These are phyloP conservation scores for Auricularia sp. DNA, from an alignment of 768 basidiomycete genomes.

Conservation along the genomic window DNA sequence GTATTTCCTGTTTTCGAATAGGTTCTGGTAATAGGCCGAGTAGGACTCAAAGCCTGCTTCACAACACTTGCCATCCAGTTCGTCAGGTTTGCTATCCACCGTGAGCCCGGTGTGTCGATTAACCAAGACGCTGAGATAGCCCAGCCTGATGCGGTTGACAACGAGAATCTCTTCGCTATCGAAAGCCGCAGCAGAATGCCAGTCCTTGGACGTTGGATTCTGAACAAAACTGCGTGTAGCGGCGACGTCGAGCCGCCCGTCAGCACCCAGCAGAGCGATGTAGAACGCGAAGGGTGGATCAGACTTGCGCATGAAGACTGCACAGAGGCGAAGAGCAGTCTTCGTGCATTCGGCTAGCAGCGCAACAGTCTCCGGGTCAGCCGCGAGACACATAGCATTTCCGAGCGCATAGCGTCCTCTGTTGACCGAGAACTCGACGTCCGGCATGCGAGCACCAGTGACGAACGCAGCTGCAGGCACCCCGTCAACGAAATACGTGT, in stretches of 20 bases:
- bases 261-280: slow-evolving; percentile 51
- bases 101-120: neutral
- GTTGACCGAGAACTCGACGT: slow-evolving; percentile 28
- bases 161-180: neutral
- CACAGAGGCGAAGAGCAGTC: neutral
- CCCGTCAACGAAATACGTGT: slow-evolving; percentile 46
- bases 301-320: slow-evolving; percentile 14
- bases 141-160: neutral
- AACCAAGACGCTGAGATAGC: slow-evolving; percentile 1
- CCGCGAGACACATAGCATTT: neutral
- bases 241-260: slow-evolving; percentile 44
- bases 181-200: neutral
- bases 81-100: neutral
- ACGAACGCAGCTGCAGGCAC: slow-evolving; percentile 49
- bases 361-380: neutral
- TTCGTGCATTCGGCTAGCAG: neutral
- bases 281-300: slow-evolving; percentile 45
- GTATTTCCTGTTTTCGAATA: neutral
- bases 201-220: slow-evolving; percentile 1
- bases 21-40: neutral
- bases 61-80: neutral
- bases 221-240: slow-evolving; percentile 28
- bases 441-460: slow-evolving; percentile 49
- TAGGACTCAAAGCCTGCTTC: neutral
- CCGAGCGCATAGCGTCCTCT: neutral